Percentiles rank a stretch among this genome's conserved stretches.
These are phyloP conservation scores for Malassezia furfur DNA, from an alignment of 1,284 basidiomycete species.

Conservation along the genomic window DNA sequence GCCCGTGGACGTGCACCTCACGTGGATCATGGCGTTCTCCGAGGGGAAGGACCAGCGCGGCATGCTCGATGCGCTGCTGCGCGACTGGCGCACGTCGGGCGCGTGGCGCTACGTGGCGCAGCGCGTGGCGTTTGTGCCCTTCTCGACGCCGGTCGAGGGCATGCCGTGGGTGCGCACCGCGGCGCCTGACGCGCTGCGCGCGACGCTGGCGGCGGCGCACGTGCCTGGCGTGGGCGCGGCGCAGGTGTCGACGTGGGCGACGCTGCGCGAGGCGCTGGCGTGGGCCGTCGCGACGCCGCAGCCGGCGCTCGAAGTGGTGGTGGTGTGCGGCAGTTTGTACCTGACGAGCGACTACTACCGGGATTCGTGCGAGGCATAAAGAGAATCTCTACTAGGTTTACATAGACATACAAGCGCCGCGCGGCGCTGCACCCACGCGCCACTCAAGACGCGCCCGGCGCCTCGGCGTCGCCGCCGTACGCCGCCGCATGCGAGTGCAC, in stretches of 20 bases:
- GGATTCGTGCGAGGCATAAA: not conserved
- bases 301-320: constrained; percentile 16
- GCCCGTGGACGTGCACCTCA: constrained; percentile 18
- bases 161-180: constrained; percentile 43
- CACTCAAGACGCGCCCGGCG: too few species aligned
- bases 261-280: constrained; percentile 18
- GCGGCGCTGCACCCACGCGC: not conserved
- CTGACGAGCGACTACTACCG: constrained; percentile 39
- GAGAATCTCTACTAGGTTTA: not conserved
- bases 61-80: constrained; percentile 29
- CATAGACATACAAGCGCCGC: not conserved
- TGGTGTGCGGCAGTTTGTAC: constrained; percentile 43
- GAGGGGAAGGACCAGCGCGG: constrained; percentile 32
- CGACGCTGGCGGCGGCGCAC: not conserved
- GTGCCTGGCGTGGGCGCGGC: constrained; percentile 3
- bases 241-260: constrained; percentile 11
- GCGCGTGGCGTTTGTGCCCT: constrained; percentile 31
- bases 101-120: constrained; percentile 15
- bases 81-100: not conserved
- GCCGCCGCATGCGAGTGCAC: too few species aligned
- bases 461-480: too few species aligned
- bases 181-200: constrained; percentile 8
- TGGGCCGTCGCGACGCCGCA: constrained; percentile 14
- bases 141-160: constrained; percentile 39
- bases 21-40: constrained; percentile 39